Evolutionary conservation across 2,329 filamentous ascomycete genomes (phyloP).

Genomic region (Phialophora expanda): DNA sequence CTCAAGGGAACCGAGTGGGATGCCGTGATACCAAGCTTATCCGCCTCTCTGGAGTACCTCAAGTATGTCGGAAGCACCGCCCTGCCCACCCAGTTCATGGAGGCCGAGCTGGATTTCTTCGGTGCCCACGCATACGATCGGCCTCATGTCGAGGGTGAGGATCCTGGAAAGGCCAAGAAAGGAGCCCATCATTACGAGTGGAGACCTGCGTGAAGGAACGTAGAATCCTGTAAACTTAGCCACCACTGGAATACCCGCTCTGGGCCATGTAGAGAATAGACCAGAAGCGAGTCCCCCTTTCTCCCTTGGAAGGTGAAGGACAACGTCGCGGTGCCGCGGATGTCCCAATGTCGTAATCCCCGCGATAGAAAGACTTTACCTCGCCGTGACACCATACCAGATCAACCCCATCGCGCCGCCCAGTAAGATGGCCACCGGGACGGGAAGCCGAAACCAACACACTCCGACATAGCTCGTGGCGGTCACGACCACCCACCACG

Average conservation of each 20-base stretch:
- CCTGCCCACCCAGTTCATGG: constrained; percentile 14
- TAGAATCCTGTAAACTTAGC: not conserved
- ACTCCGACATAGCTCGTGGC: constrained; percentile 56
- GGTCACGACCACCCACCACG: constrained; percentile 68
- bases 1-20: constrained; percentile 6
- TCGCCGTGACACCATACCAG: constrained; percentile 51
- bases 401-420: constrained; percentile 55
- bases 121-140: not conserved
- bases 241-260: not conserved
- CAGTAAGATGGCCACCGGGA: constrained; percentile 53
- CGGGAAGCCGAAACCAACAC: constrained; percentile 54
- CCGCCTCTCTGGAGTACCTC: constrained; percentile 8
- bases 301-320: too few species aligned
- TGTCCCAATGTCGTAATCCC: too few species aligned
- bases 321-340: too few species aligned
- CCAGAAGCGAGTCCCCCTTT: too few species aligned
- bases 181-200: constrained; percentile 11
- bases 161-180: constrained; percentile 8
- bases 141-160: constrained; percentile 1
- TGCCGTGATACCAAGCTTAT: not conserved
- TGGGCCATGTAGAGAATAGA: not conserved
- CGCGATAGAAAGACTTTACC: not conserved
- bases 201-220: not conserved
- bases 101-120: constrained; percentile 3
- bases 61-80: constrained; percentile 4